Base-by-base conservation (phyloP, 2,329 filamentous ascomycete genomes). In the Colletotrichum sp. region DNA sequence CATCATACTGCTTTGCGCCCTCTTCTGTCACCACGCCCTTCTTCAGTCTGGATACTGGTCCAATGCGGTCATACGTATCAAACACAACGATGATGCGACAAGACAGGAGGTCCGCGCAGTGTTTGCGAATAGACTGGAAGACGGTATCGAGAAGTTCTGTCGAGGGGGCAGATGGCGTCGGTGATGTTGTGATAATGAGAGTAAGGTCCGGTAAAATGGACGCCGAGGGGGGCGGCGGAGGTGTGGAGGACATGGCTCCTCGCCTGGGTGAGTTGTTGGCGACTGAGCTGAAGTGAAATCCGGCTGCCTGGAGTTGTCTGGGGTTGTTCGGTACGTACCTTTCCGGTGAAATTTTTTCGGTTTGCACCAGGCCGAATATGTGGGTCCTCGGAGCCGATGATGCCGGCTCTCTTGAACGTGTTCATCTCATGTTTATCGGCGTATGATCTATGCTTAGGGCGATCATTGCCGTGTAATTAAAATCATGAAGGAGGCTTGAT, bases 141-240 rank as follows among this genome's bases (percentile, higher is more conserved):
- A 91, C 86, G 1, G 86, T 79, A 0, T 84, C 85, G n/a, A 91
- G 77, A 1, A 91, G 85, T 18, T 90, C 89, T 0, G 89, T 89
- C 0, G 88, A 87, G 0, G 90, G 90, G 0, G 88, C 86, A 1
- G 89, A 91, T 0, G 90, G 90, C 0, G 89, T 91, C 1, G 89
- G 86, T 4, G 90, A 91, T 0, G 89, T 91, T 2, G 90, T 91
- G 77, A 91, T 85, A 64, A 91, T 85, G 67, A 89, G 80, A 0
- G 87, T 89, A 43, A 89, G 59, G 28, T 80, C 55, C 9, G 78
- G 26, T 2, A 2, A 26, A 26, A 76, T 14, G n/a, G 63, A 63
- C 9, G 64, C 24, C 64, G 48, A 24, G 4, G 12, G 26, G 21
- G 59, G 18, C 55, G 26, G 24, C 36, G 26, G 14, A 24, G 21